Conservation (phyloP, 208 protist species). For the Trypanosoma cruzi region DNA sequence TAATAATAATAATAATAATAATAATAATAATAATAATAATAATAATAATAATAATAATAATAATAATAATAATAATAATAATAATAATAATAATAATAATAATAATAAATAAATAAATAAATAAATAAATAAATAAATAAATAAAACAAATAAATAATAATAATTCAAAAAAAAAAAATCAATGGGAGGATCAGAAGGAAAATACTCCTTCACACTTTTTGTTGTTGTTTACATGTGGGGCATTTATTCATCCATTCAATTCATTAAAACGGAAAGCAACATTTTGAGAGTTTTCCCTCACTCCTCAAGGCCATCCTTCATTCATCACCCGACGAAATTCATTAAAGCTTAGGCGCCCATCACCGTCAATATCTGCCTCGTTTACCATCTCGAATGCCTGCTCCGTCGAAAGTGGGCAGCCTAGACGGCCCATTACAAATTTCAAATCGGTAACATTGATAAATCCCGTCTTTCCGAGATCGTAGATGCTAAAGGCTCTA, state of each 20-base stretch:
- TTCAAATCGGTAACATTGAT: constrained; percentile 92
- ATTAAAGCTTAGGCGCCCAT: constrained; percentile 88
- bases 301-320: neutral
- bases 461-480: constrained; percentile 94
- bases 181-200: neutral
- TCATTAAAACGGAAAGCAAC: neutral
- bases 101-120: too few species aligned
- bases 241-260: too few species aligned
- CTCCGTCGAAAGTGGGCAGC: constrained; percentile 89
- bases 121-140: too few species aligned
- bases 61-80: too few species aligned
- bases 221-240: too few species aligned
- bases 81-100: too few species aligned
- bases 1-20: too few species aligned
- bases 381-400: constrained; percentile 94
- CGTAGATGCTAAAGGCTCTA: constrained; percentile 94
- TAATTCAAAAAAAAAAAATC: too few species aligned
- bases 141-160: too few species aligned
- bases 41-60: too few species aligned
- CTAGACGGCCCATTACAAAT: constrained; percentile 93
- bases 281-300: neutral
- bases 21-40: too few species aligned
- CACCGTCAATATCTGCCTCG: constrained; percentile 88
- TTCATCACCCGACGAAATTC: constrained; percentile 90
- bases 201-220: too few species aligned